Conservation (phyloP, 441 rosid genomes). For the Corymbia calophylla region DNA sequence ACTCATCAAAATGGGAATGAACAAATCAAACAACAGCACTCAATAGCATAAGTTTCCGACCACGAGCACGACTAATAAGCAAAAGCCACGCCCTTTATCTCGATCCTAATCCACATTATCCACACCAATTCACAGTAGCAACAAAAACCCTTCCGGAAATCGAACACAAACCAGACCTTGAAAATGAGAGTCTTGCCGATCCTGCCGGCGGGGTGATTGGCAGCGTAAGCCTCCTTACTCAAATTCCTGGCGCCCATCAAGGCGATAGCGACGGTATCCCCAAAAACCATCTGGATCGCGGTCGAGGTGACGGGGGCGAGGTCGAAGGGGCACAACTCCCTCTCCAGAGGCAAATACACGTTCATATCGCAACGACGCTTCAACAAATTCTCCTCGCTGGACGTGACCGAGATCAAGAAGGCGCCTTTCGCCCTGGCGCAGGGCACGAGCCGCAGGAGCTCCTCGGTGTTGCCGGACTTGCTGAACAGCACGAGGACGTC, state of each 20-base stretch:
- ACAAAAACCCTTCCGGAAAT: background rate
- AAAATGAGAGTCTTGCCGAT: constrained; percentile 86
- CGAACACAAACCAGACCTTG: constrained; percentile 37
- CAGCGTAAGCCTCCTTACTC: constrained; percentile 69
- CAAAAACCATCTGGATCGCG: constrained; percentile 97
- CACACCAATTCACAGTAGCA: background rate
- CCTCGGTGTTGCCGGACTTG: constrained; percentile 84
- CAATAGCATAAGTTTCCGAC: background rate
- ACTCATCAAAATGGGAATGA: background rate
- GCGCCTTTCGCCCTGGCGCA: constrained; percentile 79
- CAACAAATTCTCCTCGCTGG: constrained; percentile 60
- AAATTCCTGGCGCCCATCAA: constrained; percentile 86
- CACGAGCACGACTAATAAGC: background rate
- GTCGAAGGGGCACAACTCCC: constrained; percentile 91
- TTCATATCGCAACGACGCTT: constrained; percentile 63
- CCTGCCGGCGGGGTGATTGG: constrained; percentile 94
- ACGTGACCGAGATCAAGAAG: constrained; percentile 68
- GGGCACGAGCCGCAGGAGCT: constrained; percentile 77
- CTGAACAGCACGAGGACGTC: constrained; percentile 75
- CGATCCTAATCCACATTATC: background rate
- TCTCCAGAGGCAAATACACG: constrained; percentile 76
- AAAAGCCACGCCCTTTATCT: background rate
- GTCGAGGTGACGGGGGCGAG: constrained; percentile 96
- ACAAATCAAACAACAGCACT: background rate
- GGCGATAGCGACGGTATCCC: constrained; percentile 93